Conservation (phyloP, 1,139 yeast species). For the Taphrina betulina region DNA sequence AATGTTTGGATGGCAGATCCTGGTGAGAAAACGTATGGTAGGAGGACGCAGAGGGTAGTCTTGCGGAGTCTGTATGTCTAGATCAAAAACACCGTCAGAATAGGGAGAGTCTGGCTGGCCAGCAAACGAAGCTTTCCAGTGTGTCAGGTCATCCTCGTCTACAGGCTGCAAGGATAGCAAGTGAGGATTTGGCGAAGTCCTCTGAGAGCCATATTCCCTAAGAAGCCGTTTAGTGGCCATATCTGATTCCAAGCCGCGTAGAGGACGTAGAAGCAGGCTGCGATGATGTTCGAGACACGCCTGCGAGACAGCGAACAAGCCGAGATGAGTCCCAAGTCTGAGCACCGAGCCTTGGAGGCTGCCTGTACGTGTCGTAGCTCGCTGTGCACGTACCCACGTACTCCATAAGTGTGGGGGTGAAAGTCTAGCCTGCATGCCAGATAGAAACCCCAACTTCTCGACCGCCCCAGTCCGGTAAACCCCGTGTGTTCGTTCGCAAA, state of each 20-base stretch:
- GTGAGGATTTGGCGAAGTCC: constrained; percentile 18
- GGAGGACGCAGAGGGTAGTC: constrained; percentile 76
- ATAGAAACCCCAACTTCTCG: too few relatives aligned
- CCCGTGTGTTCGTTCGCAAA: not conserved
- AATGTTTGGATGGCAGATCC: constrained; percentile 75
- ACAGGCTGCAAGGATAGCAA: constrained; percentile 33
- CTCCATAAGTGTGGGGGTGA: too few relatives aligned
- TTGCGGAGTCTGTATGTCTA: constrained; percentile 54
- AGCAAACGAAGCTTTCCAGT: constrained; percentile 57
- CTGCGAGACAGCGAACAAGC: too few relatives aligned
- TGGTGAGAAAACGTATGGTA: constrained; percentile 52
- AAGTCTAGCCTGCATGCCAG: too few relatives aligned
- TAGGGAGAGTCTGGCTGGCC: constrained; percentile 58
- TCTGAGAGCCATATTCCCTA: constrained; percentile 16
- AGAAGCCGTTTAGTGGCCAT: constrained; percentile 18
- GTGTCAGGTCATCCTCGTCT: constrained; percentile 49
- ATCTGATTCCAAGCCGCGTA: too few relatives aligned
- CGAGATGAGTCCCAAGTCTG: too few relatives aligned
- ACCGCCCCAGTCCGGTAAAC: too few relatives aligned
- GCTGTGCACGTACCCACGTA: too few relatives aligned
- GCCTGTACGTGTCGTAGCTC: too few relatives aligned
- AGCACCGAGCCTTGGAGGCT: too few relatives aligned
- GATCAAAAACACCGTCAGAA: constrained; percentile 58
- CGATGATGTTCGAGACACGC: too few relatives aligned
- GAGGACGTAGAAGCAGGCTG: too few relatives aligned